Evolutionary conservation across 164 flowering plant species (phyloP).

Genomic region (Akebia trifoliata): DNA sequence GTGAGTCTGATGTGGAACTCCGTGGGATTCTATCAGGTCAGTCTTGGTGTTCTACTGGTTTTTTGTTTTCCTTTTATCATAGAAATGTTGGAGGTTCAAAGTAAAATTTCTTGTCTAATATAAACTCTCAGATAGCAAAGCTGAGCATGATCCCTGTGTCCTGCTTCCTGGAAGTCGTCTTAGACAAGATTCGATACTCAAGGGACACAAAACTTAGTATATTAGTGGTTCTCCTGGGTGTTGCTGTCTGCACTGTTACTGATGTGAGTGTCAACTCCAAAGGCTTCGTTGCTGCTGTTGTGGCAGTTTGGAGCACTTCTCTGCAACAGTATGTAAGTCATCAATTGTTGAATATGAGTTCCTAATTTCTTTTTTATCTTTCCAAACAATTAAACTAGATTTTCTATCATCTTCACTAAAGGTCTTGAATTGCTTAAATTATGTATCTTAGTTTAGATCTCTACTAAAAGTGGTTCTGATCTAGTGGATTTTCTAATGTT

Average conservation of each 20-base stretch:
- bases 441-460: not conserved
- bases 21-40: slow-evolving; percentile 89
- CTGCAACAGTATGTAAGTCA: slow-evolving; percentile 86
- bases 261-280: slow-evolving; percentile 79
- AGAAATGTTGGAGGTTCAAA: not conserved
- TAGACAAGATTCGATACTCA: slow-evolving; percentile 72
- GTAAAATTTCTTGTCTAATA: not conserved
- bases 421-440: not conserved
- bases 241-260: slow-evolving; percentile 87
- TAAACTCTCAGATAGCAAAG: slow-evolving; percentile 66
- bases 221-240: slow-evolving; percentile 68
- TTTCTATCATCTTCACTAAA: not conserved
- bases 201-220: slow-evolving; percentile 89
- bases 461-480: not conserved
- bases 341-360: too few relatives aligned
- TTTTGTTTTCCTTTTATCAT: not conserved
- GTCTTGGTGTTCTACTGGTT: not conserved
- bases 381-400: too few relatives aligned
- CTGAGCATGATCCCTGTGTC: slow-evolving; percentile 90
- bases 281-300: slow-evolving; percentile 71
- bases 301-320: slow-evolving; percentile 92
- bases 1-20: slow-evolving; percentile 94
- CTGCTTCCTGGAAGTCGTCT: slow-evolving; percentile 67
- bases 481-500: slow-evolving; percentile 3
- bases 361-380: not conserved